These are phyloP conservation scores for Aspergillus awamori DNA, from an alignment of 2,329 filamentous ascomycete genomes.

Conservation along the genomic window DNA sequence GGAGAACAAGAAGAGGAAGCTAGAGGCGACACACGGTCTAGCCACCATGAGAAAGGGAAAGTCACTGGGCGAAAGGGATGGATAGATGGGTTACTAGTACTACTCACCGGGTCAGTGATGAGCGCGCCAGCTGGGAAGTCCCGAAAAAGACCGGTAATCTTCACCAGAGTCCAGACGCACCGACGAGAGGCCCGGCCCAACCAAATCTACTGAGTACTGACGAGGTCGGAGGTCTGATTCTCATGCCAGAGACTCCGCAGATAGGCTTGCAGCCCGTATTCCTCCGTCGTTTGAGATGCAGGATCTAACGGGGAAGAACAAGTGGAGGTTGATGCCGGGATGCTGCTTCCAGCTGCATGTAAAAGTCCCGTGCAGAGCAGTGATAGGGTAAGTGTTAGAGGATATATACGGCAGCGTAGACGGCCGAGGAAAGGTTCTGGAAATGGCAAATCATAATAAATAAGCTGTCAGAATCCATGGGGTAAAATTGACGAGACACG, in stretches of 20 bases:
- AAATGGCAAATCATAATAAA: slow-evolving; percentile 18
- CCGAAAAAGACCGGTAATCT: slow-evolving; percentile 6
- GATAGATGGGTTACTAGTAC: slow-evolving; percentile 1
- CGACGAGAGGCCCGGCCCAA: slow-evolving; percentile 5
- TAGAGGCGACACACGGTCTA: slow-evolving; percentile 7
- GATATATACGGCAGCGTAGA: slow-evolving; percentile 15
- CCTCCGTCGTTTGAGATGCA: slow-evolving; percentile 9
- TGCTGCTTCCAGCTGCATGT: slow-evolving; percentile 15
- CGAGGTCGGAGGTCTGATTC: neutral
- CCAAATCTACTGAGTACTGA: slow-evolving; percentile 1
- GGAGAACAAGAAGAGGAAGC: too few species aligned
- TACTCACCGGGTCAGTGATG: slow-evolving; percentile 5
- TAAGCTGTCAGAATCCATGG: slow-evolving; percentile 9
- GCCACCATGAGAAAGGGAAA: slow-evolving; percentile 6
- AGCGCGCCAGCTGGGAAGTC: neutral
- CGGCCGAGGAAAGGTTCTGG: slow-evolving; percentile 24
- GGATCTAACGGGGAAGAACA: slow-evolving; percentile 7
- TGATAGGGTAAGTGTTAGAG: slow-evolving; percentile 16
- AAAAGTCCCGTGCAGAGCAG: slow-evolving; percentile 14
- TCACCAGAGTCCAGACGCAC: slow-evolving; percentile 3
- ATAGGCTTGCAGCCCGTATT: slow-evolving; percentile 1
- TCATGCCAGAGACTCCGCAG: neutral
- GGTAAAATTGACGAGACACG: slow-evolving; percentile 18
- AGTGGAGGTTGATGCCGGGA: slow-evolving; percentile 12
- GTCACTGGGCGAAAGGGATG: slow-evolving; percentile 3